Evolutionary conservation across 306 rosid species (phyloP).

Genomic region (Prunus dulcis): DNA sequence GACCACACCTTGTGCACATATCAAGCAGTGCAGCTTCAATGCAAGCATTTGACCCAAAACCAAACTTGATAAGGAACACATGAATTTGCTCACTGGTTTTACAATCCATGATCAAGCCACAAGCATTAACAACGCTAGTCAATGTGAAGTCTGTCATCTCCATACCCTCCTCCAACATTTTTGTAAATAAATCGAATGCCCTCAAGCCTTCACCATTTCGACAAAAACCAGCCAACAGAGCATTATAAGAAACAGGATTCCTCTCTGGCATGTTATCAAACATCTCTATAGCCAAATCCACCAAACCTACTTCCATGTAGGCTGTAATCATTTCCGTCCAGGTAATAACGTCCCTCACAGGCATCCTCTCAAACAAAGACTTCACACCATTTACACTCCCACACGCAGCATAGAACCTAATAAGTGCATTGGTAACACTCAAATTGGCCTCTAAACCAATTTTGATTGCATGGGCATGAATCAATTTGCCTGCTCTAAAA

Average conservation of each 20-base stretch:
- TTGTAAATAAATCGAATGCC: conserved; percentile 52
- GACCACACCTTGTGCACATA: conserved; percentile 73
- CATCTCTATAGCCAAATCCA: conserved; percentile 49
- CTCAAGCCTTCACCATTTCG: conserved; percentile 51
- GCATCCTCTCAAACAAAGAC: conserved; percentile 57
- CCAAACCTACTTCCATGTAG: conserved; percentile 62
- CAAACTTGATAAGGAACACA: conserved; percentile 65
- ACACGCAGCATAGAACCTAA: conserved; percentile 52
- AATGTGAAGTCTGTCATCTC: conserved; percentile 67
- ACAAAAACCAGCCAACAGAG: conserved; percentile 73
- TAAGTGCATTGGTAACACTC: conserved; percentile 71
- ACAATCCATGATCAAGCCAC: conserved; percentile 55
- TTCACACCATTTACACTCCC: conserved; percentile 46
- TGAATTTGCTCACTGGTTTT: conserved; percentile 62
- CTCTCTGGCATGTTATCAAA: conserved; percentile 69
- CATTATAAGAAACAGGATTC: conserved; percentile 53
- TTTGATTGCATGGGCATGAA: conserved; percentile 67
- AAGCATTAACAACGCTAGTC: conserved; percentile 56
- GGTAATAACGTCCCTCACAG: conserved; percentile 57
- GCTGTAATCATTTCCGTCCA: conserved; percentile 69
- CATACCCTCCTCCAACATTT: conserved; percentile 49
- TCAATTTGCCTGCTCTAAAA: conserved; percentile 46
- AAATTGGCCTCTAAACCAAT: conserved; percentile 54
- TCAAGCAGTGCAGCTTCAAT: conserved; percentile 73
- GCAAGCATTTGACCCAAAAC: conserved; percentile 53